Evolutionary conservation across 2,329 filamentous ascomycete species (phyloP), one percentile per base, ranked within the genome.

Genomic region (Fusarium kyushuense): DNA sequence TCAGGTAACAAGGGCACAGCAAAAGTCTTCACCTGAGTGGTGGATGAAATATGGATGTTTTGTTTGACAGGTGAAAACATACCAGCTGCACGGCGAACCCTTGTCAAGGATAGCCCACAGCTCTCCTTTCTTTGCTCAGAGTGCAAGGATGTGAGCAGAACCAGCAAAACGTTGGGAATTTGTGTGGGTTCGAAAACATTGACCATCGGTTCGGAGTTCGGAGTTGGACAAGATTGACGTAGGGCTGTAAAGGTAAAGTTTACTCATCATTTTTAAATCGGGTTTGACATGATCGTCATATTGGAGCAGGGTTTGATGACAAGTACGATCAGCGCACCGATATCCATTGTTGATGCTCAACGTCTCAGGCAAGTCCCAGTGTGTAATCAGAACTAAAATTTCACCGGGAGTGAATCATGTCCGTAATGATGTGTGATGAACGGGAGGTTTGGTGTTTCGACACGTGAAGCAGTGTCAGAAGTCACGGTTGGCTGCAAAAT

Each of bases 1-100:
- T 49, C 47, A 49, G 47, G 47, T 49, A 38, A 35, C 25, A 49
- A 49, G 33, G 32, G 47, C 47, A 27, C 47, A 49, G 47, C 32
- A 49, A 19, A 25, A 29, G 12, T 14, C 23, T n/a, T 19, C 12
- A 38, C 32, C 32, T 49, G 47, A 38, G 19, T 49, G 47, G 47
- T 49, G 47, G 47, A 49, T 49, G 47, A 38, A 36, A 36, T 23
- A 30, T 49, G 47, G 32, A 49, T 36, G 21, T 49, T 49, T 36
- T 19, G 32, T 49, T 49, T 49, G 21, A 36, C 17, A 36, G 46
- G 29, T 8, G 21, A 19, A 48, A 12, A 35, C 46, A 27, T 3
- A 25, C 14, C 21, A 27, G 4, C 21, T 25, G 12, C 2, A 1
- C 1, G 17, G 23, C 16, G 47, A 27, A 30, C 3, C 42, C 42